phyloP scores from a whole-genome alignment of 768 basidiomycete species.

The Russula virescens region DNA sequence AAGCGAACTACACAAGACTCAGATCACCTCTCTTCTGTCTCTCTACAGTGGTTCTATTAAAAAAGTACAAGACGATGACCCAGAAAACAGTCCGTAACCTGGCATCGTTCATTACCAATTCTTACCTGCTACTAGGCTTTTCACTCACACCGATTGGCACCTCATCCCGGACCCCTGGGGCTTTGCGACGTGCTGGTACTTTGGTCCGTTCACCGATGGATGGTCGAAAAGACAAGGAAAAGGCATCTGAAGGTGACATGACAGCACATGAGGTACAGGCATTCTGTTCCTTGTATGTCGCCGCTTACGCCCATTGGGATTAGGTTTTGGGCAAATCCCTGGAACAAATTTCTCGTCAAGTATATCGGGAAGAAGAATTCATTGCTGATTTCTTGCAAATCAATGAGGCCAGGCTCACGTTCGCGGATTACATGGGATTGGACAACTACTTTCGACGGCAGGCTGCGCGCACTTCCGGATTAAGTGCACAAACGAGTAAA shows the following conservation, averaged over 20 bases:
- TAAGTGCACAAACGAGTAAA: conserved; percentile 67
- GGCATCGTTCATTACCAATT: background rate
- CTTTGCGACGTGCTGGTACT: conserved; percentile 79
- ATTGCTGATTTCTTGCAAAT: conserved; percentile 90
- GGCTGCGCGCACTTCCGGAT: conserved; percentile 64
- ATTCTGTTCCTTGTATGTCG: background rate
- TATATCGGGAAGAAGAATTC: conserved; percentile 85
- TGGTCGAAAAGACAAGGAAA: conserved; percentile 48
- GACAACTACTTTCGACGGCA: conserved; percentile 94
- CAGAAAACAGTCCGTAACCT: conserved; percentile 36
- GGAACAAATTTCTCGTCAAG: conserved; percentile 65
- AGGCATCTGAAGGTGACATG: conserved; percentile 51
- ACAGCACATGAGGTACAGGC: conserved; percentile 61
- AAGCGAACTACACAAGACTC: conserved; percentile 74
- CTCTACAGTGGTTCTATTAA: conserved; percentile 55
- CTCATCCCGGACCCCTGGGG: conserved; percentile 45
- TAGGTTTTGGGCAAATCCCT: conserved; percentile 74
- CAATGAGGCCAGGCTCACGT: conserved; percentile 81
- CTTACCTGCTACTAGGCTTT: conserved; percentile 22
- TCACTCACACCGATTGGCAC: conserved; percentile 33
- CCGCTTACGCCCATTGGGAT: background rate
- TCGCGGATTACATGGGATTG: conserved; percentile 91
- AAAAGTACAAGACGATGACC: conserved; percentile 68
- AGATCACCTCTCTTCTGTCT: conserved; percentile 70
- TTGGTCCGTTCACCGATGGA: conserved; percentile 77